Percentiles rank a stretch among this genome's conserved stretches.
These are phyloP conservation scores for Cryptococcus sp. DNA, from an alignment of 1,284 basidiomycete genomes.

Conservation along the genomic window DNA sequence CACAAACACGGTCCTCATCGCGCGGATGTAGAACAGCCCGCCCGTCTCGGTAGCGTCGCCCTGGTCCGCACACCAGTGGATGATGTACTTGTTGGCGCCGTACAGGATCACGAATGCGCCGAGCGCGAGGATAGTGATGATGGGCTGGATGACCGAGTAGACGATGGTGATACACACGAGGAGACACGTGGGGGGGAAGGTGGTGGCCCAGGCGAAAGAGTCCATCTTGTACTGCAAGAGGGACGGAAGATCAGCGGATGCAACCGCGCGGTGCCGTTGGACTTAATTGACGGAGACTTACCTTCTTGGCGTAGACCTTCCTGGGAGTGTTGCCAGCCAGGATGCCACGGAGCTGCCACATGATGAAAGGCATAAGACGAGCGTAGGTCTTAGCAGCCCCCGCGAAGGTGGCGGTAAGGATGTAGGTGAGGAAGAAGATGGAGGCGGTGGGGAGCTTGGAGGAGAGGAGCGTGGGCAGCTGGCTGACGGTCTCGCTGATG, in stretches of 20 bases:
- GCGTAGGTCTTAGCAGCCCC: slow-evolving; percentile 75
- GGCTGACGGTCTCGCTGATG: slow-evolving; percentile 61
- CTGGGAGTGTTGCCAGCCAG: slow-evolving; percentile 88
- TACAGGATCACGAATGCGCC: slow-evolving; percentile 45
- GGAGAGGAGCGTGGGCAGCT: slow-evolving; percentile 65
- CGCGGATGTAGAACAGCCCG: slow-evolving; percentile 50
- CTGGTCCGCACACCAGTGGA: slow-evolving; percentile 50
- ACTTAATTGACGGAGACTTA: slow-evolving; percentile 11
- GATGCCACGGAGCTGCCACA: slow-evolving; percentile 83
- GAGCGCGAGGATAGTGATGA: slow-evolving; percentile 42
- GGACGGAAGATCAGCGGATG: too few relatives aligned
- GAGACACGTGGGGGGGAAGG: slow-evolving; percentile 44
- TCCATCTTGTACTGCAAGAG: slow-evolving; percentile 36
- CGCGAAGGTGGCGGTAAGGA: slow-evolving; percentile 56
- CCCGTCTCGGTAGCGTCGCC: slow-evolving; percentile 47
- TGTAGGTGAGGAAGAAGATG: slow-evolving; percentile 88
- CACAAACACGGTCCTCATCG: slow-evolving; percentile 48
- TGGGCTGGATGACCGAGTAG: slow-evolving; percentile 50
- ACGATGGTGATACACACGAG: slow-evolving; percentile 45
- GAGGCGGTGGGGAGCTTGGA: slow-evolving; percentile 74
- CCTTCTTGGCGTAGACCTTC: slow-evolving; percentile 40
- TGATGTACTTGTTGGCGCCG: slow-evolving; percentile 48
- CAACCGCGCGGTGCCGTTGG: too few relatives aligned
- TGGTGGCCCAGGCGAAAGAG: slow-evolving; percentile 37
- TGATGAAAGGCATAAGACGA: slow-evolving; percentile 66